Percentiles rank a stretch among this genome's conserved stretches.
Evolutionary conservation across 2,329 filamentous ascomycete species (phyloP).

Genomic region (Phaeosphaeria sp.): DNA sequence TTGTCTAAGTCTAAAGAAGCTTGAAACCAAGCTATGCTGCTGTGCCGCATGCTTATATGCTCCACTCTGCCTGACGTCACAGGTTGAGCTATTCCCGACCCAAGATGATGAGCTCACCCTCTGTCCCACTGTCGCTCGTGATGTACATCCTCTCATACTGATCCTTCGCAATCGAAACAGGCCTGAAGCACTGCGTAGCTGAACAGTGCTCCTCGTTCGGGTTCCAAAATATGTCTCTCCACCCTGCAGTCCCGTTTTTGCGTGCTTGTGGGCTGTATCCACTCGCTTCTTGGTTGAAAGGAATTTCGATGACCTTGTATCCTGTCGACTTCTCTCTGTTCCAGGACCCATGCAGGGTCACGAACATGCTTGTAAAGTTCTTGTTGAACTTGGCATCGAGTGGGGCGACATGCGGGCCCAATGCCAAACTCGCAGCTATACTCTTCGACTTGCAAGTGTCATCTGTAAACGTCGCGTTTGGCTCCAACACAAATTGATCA

Average conservation of each 20-base stretch:
- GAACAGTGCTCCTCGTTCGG: slow-evolving; percentile 31
- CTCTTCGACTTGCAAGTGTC: slow-evolving; percentile 28
- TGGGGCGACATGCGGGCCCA: slow-evolving; percentile 37
- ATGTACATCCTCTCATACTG: slow-evolving; percentile 35
- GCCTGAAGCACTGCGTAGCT: slow-evolving; percentile 38
- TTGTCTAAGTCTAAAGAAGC: background rate
- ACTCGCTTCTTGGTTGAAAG: slow-evolving; percentile 15
- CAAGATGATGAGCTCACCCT: slow-evolving; percentile 36
- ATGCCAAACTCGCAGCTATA: slow-evolving; percentile 22
- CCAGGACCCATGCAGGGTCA: slow-evolving; percentile 42
- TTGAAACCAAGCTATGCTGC: background rate
- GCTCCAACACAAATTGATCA: slow-evolving; percentile 41
- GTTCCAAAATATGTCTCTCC: slow-evolving; percentile 35
- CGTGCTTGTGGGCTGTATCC: slow-evolving; percentile 19
- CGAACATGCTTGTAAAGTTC: slow-evolving; percentile 30
- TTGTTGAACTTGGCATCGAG: slow-evolving; percentile 35
- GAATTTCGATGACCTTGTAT: slow-evolving; percentile 35
- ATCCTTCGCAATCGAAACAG: slow-evolving; percentile 35
- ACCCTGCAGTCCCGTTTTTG: slow-evolving; percentile 18
- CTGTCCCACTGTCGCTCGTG: slow-evolving; percentile 36
- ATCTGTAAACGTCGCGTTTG: slow-evolving; percentile 36
- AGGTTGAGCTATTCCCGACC: slow-evolving; percentile 20
- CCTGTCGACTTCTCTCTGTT: slow-evolving; percentile 28
- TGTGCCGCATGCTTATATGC: background rate
- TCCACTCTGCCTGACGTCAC: background rate